Evolutionary conservation across 2,329 filamentous ascomycete species (phyloP).

Genomic region (Calonectria pseudoturangicola): DNA sequence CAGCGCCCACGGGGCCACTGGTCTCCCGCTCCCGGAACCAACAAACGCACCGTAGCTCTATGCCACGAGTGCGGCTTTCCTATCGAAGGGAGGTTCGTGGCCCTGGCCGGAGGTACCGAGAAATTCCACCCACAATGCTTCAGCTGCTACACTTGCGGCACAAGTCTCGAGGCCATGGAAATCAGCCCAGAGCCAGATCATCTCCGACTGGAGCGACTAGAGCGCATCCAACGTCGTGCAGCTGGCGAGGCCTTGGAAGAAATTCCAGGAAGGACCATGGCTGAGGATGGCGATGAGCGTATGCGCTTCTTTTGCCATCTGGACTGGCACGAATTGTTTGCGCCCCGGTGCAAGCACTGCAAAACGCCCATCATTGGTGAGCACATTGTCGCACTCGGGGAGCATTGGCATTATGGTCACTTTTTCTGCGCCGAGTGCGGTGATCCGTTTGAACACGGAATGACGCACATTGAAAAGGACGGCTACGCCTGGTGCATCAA

Average conservation of each 20-base stretch:
- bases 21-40: slow-evolving; percentile 71
- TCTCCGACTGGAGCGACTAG: slow-evolving; percentile 81
- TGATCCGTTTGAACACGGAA: slow-evolving; percentile 87
- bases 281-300: slow-evolving; percentile 82
- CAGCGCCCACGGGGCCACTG: slow-evolving; percentile 72
- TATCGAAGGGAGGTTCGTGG: slow-evolving; percentile 93
- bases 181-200: slow-evolving; percentile 93
- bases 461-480: slow-evolving; percentile 91
- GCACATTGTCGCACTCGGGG: slow-evolving; percentile 92
- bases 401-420: slow-evolving; percentile 98
- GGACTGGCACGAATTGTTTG: slow-evolving; percentile 98
- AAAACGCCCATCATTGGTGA: slow-evolving; percentile 97
- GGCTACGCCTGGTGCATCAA: slow-evolving; percentile 97
- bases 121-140: slow-evolving; percentile 98
- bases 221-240: slow-evolving; percentile 79
- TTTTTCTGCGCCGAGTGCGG: slow-evolving; percentile 99
- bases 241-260: slow-evolving; percentile 77
- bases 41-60: slow-evolving; percentile 77
- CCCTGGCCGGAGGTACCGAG: slow-evolving; percentile 80
- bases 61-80: slow-evolving; percentile 90
- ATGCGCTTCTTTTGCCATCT: slow-evolving; percentile 96
- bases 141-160: slow-evolving; percentile 89
- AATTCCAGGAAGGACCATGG: slow-evolving; percentile 76
- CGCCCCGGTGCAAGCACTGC: slow-evolving; percentile 95
- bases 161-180: slow-evolving; percentile 93